phyloP scores from a whole-genome alignment of 1,139 yeast genomes.

The Yamadazyma kanchanaburiensis region DNA sequence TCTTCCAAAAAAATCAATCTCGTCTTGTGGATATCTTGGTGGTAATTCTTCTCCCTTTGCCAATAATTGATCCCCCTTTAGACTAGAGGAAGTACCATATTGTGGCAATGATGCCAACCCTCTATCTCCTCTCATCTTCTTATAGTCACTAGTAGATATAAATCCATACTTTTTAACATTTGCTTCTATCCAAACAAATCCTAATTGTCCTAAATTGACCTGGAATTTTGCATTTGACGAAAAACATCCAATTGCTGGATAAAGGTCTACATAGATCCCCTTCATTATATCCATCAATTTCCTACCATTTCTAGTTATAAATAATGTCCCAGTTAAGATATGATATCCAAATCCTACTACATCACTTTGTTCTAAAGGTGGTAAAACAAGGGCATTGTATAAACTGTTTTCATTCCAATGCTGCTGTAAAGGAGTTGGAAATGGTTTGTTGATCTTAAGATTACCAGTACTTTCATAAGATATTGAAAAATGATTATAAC shows the following conservation, averaged over 20 bases:
- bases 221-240: conserved; percentile 70
- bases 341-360: conserved; percentile 91
- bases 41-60: conserved; percentile 76
- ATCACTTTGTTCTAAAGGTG: conserved; percentile 78
- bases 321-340: conserved; percentile 74
- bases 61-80: conserved; percentile 42
- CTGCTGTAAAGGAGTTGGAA: conserved; percentile 47
- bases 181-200: conserved; percentile 93
- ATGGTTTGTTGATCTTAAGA: conserved; percentile 77
- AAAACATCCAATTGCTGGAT: conserved; percentile 86
- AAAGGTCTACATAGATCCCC: conserved; percentile 75
- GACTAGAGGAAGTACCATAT: conserved; percentile 16
- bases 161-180: conserved; percentile 92
- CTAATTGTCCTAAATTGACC: conserved; percentile 86
- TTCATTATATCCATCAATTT: conserved; percentile 80
- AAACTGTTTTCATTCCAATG: conserved; percentile 46
- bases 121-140: conserved; percentile 40
- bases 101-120: conserved; percentile 44
- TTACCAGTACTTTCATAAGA: conserved; percentile 88
- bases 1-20: conserved; percentile 62
- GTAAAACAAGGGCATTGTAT: conserved; percentile 66
- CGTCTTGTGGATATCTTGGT: conserved; percentile 62
- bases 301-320: conserved; percentile 89
- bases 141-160: conserved; percentile 57
- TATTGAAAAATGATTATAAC: conserved; percentile 74